A percentile compares a stretch with the other conserved stretches of the same genome.
Evolutionary conservation across 176 grass and related monocot species (phyloP).

Genomic region (Triticum monococcum): DNA sequence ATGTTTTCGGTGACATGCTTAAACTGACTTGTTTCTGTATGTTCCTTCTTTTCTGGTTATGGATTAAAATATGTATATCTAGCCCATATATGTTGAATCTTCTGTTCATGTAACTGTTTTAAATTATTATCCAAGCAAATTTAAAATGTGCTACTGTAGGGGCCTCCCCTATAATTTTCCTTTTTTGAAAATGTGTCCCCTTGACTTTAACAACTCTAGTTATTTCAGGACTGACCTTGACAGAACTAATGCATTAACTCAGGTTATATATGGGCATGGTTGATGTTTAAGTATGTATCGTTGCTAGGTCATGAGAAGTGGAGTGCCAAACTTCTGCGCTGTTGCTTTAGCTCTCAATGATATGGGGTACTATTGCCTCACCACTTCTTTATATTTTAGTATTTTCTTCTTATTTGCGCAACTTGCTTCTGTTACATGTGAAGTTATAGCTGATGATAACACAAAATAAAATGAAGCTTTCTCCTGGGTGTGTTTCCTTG

Average conservation of each 20-base stretch:
- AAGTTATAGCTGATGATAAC: constrained; percentile 10
- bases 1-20: constrained; percentile 8
- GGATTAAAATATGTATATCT: background rate
- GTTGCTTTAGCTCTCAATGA: constrained; percentile 94
- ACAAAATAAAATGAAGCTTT: constrained; percentile 12
- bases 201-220: background rate
- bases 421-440: background rate
- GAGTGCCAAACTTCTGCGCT: constrained; percentile 92
- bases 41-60: background rate
- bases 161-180: no score
- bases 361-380: constrained; percentile 68
- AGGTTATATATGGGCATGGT: background rate
- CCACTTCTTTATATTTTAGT: background rate
- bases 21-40: background rate
- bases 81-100: background rate
- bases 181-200: background rate
- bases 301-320: constrained; percentile 87
- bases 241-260: constrained; percentile 5
- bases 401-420: background rate
- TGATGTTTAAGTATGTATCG: constrained; percentile 34
- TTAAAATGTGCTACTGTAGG: background rate
- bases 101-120: background rate
- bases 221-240: background rate
- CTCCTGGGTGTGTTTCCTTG: background rate
- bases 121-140: background rate